Base-by-base conservation (phyloP, 2,329 filamentous ascomycete species). In the Venturia pyrina region DNA sequence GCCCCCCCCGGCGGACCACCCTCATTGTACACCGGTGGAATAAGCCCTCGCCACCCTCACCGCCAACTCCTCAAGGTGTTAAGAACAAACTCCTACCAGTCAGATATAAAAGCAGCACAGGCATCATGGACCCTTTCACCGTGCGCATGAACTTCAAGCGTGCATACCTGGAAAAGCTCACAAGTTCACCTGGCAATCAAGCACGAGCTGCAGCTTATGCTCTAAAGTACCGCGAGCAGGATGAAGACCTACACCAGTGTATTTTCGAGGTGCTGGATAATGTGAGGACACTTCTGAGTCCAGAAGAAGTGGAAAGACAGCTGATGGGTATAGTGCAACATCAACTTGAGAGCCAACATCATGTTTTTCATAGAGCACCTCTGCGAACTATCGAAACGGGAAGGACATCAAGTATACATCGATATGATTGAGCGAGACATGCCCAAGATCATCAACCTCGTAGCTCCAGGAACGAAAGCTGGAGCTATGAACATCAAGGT, bases 281-380 rank as follows among this genome's bases (percentile, higher is more conserved):
- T 72, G 90, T 91, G 75, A 70, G 81, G 74, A 10, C 24, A 3
- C n/a, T 15, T 62, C 17, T 44, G 15, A 10, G 7, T 28, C 8
- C 24, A 40, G 10, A 41, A 48, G 17, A 46, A 10, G 28, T 15
- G 37, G 1, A 6, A 19, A 63, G 48, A 34, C 63, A 59, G 67
- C 46, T 37, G 64, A 69, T 62, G 61, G 19, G n/a, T 37, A 17
- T 71, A 93, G 85, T 96, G 91, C 70, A 93, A 90, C 70, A 96
- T 99, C 89, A 99, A 99, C 78, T 96, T 89, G 63, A 85, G 93
- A 68, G 96, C 95, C 67, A 99, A 99, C 75, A 98, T 99, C 76
- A 96, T 99, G 89, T 99, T 96, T 78, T 99, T 99, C 77, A 89
- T 99, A 73, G 93, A 98, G 73, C 89, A 93, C 71, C 90, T 99